Evolutionary conservation across 1,284 basidiomycete species (phyloP).

Genomic region (Trichosporon coremiiforme): DNA sequence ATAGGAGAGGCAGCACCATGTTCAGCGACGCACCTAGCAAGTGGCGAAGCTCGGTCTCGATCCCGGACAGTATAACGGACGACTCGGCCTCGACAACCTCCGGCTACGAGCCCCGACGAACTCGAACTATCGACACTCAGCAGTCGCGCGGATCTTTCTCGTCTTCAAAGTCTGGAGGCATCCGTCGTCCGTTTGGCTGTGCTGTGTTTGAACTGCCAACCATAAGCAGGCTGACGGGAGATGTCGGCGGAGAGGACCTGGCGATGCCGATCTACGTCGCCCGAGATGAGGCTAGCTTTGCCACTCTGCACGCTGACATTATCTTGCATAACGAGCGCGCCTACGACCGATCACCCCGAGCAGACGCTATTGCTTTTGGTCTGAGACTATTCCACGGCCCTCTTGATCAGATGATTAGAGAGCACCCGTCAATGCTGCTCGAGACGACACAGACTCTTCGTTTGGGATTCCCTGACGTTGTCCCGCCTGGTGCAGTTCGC

Average conservation of each 20-base stretch:
- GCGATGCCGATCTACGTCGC: conserved; percentile 88
- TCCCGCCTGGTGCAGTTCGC: conserved; percentile 86
- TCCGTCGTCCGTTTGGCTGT: conserved; percentile 88
- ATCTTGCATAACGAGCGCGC: conserved; percentile 77
- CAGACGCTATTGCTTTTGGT: conserved; percentile 81
- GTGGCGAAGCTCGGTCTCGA: conserved; percentile 36
- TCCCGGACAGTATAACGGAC: conserved; percentile 43
- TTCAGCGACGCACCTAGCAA: conserved; percentile 24
- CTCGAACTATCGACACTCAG: conserved; percentile 39
- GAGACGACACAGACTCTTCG: conserved; percentile 79
- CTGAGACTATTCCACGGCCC: conserved; percentile 86
- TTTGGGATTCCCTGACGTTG: conserved; percentile 95
- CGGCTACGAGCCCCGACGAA: conserved; percentile 41
- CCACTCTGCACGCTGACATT: conserved; percentile 93
- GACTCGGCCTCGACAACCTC: conserved; percentile 53
- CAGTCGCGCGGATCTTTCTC: conserved; percentile 31
- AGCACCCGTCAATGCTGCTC: conserved; percentile 83
- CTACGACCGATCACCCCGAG: conserved; percentile 80
- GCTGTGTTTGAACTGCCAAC: conserved; percentile 85
- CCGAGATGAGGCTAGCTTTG: conserved; percentile 79
- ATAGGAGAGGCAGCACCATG: conserved; percentile 26
- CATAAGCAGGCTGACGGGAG: conserved; percentile 61
- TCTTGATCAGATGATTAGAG: conserved; percentile 70
- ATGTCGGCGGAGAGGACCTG: conserved; percentile 65
- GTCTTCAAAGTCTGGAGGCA: conserved; percentile 38